Base-by-base conservation (phyloP, 768 basidiomycete species). In the Lactifluus hygrophoroides region DNA sequence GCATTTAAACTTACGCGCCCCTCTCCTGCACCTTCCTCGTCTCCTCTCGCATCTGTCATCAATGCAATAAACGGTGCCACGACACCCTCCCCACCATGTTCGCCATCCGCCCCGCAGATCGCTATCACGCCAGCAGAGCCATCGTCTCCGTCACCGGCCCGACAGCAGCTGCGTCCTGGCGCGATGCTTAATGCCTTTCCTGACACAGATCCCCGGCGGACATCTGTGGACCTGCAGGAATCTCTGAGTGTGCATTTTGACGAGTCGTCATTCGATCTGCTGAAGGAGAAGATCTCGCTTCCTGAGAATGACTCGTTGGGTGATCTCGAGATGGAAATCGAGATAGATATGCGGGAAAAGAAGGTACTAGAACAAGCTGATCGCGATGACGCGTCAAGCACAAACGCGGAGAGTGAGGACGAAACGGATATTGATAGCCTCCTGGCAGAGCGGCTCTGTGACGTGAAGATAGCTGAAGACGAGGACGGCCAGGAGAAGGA, bases 1-100 rank as follows among this genome's bases (percentile, higher is more conserved):
- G 25, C 56, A 5, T 50, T 58, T 42, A 19, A 14, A n/a, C 57
- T 61, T 27, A 68, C 58, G 21, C 74, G 60, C 59, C 74, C 72
- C 19, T 66, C 71, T 11, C 58, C 63, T 25, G 61, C 60, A 66
- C 56, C 69, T 60, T 11, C 67, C 51, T 58, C 67, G 52, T 56
- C 63, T 21, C 63, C 61, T 16, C 63, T 63, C 42, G 57, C 57
- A 3, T 63, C 61, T 9, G 63, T 64, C 56, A 64, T 64, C 32
- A 64, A 64, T 5, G 51, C 63, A 14, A 64, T 64, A 37, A 64
- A 64, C 2, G 56, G 60, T 27, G 47, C 56, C 10, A 34, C 52
- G 8, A 50, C 46, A 25, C 46, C 51, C 4, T 54, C 61, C 3
- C 40, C 56, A 1, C 47, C 43, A 1, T 27, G 44, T 13, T 51